Evolutionary conservation across 2,329 filamentous ascomycete species (phyloP).

Genomic region (Plenodomus biglobosus): DNA sequence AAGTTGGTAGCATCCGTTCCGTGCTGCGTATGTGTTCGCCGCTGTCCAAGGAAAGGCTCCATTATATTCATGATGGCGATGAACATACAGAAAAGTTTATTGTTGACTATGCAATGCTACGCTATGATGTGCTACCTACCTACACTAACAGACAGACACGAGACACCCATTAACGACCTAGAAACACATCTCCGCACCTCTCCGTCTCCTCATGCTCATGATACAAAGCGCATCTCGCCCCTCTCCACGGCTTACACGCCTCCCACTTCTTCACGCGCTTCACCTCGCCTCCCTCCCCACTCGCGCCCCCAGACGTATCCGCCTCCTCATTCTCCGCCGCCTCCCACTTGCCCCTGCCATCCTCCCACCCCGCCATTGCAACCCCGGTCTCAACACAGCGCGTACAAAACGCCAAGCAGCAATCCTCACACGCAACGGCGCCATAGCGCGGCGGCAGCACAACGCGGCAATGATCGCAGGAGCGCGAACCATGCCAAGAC

Average conservation of each 20-base stretch:
- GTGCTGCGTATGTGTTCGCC: not conserved
- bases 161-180: constrained; percentile 28
- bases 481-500: constrained; percentile 36
- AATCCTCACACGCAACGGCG: constrained; percentile 46
- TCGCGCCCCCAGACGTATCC: constrained; percentile 14
- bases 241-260: constrained; percentile 44
- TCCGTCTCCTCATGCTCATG: constrained; percentile 45
- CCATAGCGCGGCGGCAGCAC: constrained; percentile 45
- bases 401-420: constrained; percentile 47
- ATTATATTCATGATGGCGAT: not conserved
- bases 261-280: constrained; percentile 38
- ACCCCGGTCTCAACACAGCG: constrained; percentile 42
- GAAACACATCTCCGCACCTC: constrained; percentile 35
- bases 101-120: not conserved
- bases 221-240: constrained; percentile 39
- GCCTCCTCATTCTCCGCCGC: constrained; percentile 10
- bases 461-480: constrained; percentile 43
- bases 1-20: not conserved
- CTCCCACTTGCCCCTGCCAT: constrained; percentile 22
- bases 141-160: not conserved
- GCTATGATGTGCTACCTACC: not conserved
- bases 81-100: too few relatives aligned
- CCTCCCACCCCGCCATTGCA: constrained; percentile 36
- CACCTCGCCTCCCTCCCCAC: constrained; percentile 27
- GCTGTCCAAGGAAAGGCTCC: not conserved